phyloP scores from a whole-genome alignment of 2,329 filamentous ascomycete genomes.

The Paradendryphiella salina region DNA sequence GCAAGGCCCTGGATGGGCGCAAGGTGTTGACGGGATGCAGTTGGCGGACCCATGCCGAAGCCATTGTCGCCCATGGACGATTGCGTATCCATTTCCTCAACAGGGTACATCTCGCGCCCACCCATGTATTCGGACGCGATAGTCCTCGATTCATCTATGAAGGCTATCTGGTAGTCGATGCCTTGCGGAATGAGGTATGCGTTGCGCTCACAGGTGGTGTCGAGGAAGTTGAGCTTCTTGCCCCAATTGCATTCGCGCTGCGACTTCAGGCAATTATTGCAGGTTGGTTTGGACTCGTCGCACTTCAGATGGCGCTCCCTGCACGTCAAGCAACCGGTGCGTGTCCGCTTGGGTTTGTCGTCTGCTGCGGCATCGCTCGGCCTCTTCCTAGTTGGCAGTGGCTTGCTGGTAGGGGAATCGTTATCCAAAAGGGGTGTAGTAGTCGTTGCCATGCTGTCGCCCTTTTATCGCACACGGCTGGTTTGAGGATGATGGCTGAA shows the following conservation, averaged over 20 bases:
- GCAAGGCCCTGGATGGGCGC: conserved; percentile 57
- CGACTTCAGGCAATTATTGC: conserved; percentile 85
- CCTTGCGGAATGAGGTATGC: conserved; percentile 52
- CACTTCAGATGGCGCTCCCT: conserved; percentile 89
- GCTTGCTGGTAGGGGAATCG: conserved; percentile 26
- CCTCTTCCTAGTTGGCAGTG: conserved; percentile 23
- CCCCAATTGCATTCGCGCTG: conserved; percentile 84
- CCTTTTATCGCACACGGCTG: conserved; percentile 1
- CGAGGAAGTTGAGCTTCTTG: conserved; percentile 87
- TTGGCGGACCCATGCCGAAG: conserved; percentile 36
- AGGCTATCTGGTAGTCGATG: conserved; percentile 71
- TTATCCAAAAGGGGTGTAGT: conserved; percentile 27
- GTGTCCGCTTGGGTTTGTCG: conserved; percentile 77
- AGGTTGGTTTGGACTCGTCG: conserved; percentile 70
- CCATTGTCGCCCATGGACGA: conserved; percentile 28
- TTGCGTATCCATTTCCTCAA: conserved; percentile 45
- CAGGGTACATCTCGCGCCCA: conserved; percentile 72
- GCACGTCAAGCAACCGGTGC: conserved; percentile 90
- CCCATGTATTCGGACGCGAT: conserved; percentile 91
- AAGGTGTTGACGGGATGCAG: conserved; percentile 53
- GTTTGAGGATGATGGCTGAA: conserved; percentile 1
- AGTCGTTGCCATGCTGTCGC: conserved; percentile 26
- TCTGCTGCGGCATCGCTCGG: conserved; percentile 33
- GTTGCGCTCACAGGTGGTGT: conserved; percentile 72
- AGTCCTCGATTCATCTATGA: conserved; percentile 84